Base-by-base conservation (phyloP, 306 rosid genomes). In the Fagus sylvatica region DNA sequence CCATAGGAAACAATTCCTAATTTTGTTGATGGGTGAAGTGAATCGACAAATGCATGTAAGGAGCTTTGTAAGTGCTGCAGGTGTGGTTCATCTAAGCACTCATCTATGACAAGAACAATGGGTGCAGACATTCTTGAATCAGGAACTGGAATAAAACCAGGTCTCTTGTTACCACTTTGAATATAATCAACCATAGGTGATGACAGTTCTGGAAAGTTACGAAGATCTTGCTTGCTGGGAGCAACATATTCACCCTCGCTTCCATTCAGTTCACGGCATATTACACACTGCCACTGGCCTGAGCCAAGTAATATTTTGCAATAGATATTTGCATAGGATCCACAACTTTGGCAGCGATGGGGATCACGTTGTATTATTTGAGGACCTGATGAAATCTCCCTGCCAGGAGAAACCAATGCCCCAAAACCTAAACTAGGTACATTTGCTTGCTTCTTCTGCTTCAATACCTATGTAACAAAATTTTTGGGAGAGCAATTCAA, bases 261-360 rank as follows among this genome's bases (percentile, higher is more conserved):
- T 79, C 88, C 93, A 80, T 93, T 96, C 79, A 93, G 85, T 62
- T 93, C 79, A 78, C 94, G 75, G 80, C 99, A 96, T 73, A 96
- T 84, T 57, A 96, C 97, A 84, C 99, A 96, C 78, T 96, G 97
- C 98, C 99, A 96, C 89, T 96, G 98, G 74, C 99, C 99, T 76
- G 99, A 96, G 69, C 98, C 97, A 81, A 87, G 80, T 79, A 96
- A 85, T 76, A 96, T 86, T 71, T 90, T 91, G 91, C 98, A 87
- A 73, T 91, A 90, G 74, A 86, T 61, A 79, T 93, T 96, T 61
- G 98, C 94, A 87, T 90, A 96, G 78, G 97, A 97, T 76, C 99
- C 98, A 81, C 99, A 96, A 84, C 83, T 91, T 79, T 88, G 90
- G 78, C 99, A 96, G 62, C 97, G 97, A 84, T 96, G 98, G 53